Evolutionary conservation across 129 eudicot species (phyloP).

Genomic region (Chrysanthemum makinoi): DNA sequence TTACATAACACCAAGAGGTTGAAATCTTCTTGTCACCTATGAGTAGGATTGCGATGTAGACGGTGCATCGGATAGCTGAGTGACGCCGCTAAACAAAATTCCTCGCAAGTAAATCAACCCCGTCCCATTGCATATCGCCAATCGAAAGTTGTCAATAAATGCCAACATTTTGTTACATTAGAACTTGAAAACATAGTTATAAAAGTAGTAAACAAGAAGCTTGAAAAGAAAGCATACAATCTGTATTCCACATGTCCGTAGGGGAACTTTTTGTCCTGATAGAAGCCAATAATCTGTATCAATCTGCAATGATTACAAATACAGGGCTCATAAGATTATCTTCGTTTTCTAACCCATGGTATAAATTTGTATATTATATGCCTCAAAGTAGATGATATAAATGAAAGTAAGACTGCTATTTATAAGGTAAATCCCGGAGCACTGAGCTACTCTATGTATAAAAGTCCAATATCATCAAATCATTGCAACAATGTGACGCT

Average conservation of each 20-base stretch:
- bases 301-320: neutral
- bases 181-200: neutral
- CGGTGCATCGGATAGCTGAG: slow-evolving; percentile 33
- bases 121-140: slow-evolving; percentile 56
- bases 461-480: no score
- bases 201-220: neutral
- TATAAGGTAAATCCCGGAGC: no score
- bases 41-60: slow-evolving; percentile 23
- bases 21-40: slow-evolving; percentile 39
- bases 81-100: slow-evolving; percentile 42
- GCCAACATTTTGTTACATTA: neutral
- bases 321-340: no score
- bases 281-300: slow-evolving; percentile 10
- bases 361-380: no score
- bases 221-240: neutral
- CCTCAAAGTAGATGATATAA: no score
- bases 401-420: no score
- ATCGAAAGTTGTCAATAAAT: neutral
- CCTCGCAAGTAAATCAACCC: slow-evolving; percentile 41
- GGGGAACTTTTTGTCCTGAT: slow-evolving; percentile 14
- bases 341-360: no score
- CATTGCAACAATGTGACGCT: no score
- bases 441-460: no score
- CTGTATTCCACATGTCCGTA: slow-evolving; percentile 15
- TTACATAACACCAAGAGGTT: neutral